These are phyloP conservation scores for Colletotrichum godetiae DNA, from an alignment of 2,329 filamentous ascomycete species.

Conservation along the genomic window DNA sequence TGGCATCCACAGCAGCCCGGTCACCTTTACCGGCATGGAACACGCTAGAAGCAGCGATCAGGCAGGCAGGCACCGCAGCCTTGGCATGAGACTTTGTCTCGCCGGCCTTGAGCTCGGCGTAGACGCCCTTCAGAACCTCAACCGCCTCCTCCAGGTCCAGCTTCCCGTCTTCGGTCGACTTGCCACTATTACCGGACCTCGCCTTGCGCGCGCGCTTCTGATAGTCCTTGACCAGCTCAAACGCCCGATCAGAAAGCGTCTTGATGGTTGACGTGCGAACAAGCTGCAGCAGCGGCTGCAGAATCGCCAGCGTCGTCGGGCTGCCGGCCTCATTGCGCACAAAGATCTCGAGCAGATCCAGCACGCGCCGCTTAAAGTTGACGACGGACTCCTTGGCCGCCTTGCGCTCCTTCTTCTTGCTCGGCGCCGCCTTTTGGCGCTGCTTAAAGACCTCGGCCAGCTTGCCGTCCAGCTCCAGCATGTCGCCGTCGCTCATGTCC, in stretches of 20 bases:
- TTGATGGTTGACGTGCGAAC: slow-evolving; percentile 82
- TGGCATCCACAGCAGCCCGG: slow-evolving; percentile 66
- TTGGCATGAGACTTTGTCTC: slow-evolving; percentile 78
- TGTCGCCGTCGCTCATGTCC: slow-evolving; percentile 96
- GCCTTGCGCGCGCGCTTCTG: slow-evolving; percentile 74
- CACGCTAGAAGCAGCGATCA: slow-evolving; percentile 74
- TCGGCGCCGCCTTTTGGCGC: slow-evolving; percentile 69
- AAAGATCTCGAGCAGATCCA: slow-evolving; percentile 89
- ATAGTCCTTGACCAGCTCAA: slow-evolving; percentile 78
- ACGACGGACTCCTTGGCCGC: slow-evolving; percentile 89
- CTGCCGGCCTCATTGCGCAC: slow-evolving; percentile 81
- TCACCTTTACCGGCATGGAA: slow-evolving; percentile 64
- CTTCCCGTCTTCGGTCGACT: slow-evolving; percentile 51
- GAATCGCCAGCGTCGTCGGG: slow-evolving; percentile 73
- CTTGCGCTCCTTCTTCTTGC: slow-evolving; percentile 85
- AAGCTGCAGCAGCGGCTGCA: slow-evolving; percentile 81
- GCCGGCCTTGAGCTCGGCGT: slow-evolving; percentile 71
- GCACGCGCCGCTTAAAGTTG: slow-evolving; percentile 93
- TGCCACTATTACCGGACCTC: slow-evolving; percentile 52
- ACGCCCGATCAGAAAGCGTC: slow-evolving; percentile 78
- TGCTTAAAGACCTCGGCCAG: slow-evolving; percentile 88
- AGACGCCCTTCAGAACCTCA: slow-evolving; percentile 72
- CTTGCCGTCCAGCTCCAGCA: slow-evolving; percentile 88
- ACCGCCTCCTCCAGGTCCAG: slow-evolving; percentile 58
- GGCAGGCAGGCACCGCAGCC: slow-evolving; percentile 78